A percentile compares a stretch with the other conserved stretches of the same genome.
Evolutionary conservation across 1,284 basidiomycete species (phyloP).

Genomic region (Spongispora temasekensis): DNA sequence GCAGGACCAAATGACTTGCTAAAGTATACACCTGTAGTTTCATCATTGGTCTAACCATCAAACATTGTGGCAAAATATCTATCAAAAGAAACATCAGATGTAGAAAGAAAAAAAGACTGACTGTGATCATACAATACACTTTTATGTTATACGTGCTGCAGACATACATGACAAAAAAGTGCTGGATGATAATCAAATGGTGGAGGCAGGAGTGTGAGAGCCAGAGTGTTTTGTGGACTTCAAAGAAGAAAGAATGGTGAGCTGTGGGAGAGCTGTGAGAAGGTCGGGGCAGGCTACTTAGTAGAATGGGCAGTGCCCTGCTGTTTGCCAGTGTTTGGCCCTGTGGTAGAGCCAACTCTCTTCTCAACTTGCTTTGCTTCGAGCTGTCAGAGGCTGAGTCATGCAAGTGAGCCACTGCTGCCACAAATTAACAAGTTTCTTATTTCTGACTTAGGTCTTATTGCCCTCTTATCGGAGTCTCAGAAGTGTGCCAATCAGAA

Average conservation of each 20-base stretch:
- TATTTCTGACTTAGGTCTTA: too few relatives aligned
- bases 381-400: too few relatives aligned
- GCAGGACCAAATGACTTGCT: not conserved
- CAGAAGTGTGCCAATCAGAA: too few relatives aligned
- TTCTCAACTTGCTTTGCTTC: not conserved
- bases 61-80: not conserved
- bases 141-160: not conserved
- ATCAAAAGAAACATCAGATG: not conserved
- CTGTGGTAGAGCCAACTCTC: not conserved
- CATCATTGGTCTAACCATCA: not conserved
- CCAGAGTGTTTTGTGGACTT: too few relatives aligned
- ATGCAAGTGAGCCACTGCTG: too few relatives aligned
- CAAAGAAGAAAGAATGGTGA: too few relatives aligned
- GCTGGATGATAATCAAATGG: not conserved
- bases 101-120: not conserved
- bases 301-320: not conserved
- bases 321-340: not conserved
- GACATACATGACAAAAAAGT: not conserved
- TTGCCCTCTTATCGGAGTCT: too few relatives aligned
- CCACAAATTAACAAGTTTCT: too few relatives aligned
- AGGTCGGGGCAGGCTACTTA: not conserved
- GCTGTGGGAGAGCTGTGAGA: not conserved
- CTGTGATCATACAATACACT: not conserved
- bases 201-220: too few relatives aligned
- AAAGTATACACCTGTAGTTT: not conserved